These are phyloP conservation scores for Clavulina sp. DNA, from an alignment of 768 basidiomycete genomes.

Conservation along the genomic window DNA sequence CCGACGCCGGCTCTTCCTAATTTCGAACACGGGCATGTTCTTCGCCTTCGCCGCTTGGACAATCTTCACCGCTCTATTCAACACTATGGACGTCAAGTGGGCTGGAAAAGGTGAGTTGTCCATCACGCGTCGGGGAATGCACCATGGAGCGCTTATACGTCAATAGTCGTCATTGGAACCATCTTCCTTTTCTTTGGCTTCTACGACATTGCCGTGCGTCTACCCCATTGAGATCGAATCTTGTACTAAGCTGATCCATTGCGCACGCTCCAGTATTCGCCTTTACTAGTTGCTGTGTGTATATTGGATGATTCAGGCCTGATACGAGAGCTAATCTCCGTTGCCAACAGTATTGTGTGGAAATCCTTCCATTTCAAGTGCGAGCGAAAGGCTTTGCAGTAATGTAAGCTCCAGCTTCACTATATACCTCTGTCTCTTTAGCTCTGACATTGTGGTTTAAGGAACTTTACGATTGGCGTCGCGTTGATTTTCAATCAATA, in stretches of 20 bases:
- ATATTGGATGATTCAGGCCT: no score
- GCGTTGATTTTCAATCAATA: slow-evolving; percentile 66
- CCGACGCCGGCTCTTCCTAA: slow-evolving; percentile 47
- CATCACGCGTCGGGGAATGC: no score
- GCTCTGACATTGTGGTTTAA: background rate
- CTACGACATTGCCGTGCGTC: slow-evolving; percentile 7
- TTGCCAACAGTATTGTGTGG: slow-evolving; percentile 21
- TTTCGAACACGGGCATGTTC: slow-evolving; percentile 44
- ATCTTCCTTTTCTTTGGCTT: slow-evolving; percentile 10
- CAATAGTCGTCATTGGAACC: background rate
- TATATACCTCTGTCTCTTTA: background rate
- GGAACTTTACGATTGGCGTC: slow-evolving; percentile 37
- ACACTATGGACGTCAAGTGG: slow-evolving; percentile 15
- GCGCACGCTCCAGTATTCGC: background rate
- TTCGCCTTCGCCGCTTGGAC: slow-evolving; percentile 44
- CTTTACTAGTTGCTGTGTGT: background rate
- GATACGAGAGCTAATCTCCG: background rate
- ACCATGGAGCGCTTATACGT: background rate
- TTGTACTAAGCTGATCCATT: background rate
- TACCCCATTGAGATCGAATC: background rate
- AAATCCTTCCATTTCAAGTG: slow-evolving; percentile 65
- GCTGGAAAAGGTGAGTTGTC: slow-evolving; percentile 18
- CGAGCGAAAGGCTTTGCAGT: slow-evolving; percentile 66
- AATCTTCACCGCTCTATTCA: slow-evolving; percentile 25
- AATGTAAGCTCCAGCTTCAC: slow-evolving; percentile 30